Base-by-base conservation (phyloP, 129 eudicot genomes). In the Flaveria sonorensis region DNA sequence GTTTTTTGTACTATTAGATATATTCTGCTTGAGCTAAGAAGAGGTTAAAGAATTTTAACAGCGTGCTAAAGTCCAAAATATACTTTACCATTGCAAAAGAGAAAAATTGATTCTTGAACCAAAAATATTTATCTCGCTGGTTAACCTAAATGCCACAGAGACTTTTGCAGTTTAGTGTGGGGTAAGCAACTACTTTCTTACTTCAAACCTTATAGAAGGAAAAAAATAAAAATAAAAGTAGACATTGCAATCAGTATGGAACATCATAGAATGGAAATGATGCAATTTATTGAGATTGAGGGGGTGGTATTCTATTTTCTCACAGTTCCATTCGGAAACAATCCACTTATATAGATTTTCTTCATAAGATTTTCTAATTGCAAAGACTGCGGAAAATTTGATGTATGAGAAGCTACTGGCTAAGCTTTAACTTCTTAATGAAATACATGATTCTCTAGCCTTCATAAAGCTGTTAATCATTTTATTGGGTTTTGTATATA, bases 381-480 rank as follows among this genome's bases (percentile, higher is more conserved):
- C 66, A 52, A 72, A 52, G 65, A 30, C 30, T 23, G 20, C 7
- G 68, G 68, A 24, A 62, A 62, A 11, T 28, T 26, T 28, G 30
- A 62, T 28, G 68, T 7, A 24, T 62, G 42, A 62, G 43, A 28
- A 43, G 28, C 28, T 26, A 62, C 42, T 26, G 42, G 24, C 42
- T 62, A 28, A 26, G 65, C 65, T 24, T 62, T 42, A 62, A 32
- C 75, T 71, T 71, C 26, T 50, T 32, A 26, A 71, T 71, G 45
- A n/a, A 28, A 56, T 50, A 71, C 51, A 71, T 71, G 75, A 62
- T 71, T 71, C 39, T 11, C 63, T 28, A 71, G 46, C 75, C 75
- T 51, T 71, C 63, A 71, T 71, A 71, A 71, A 50, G 75, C 5
- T 51, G 63, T 71, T 18, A 71, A 52, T 71, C 63, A 51, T 71